Percentiles rank a stretch among this genome's conserved stretches.
phyloP scores from a whole-genome alignment of 140 eudicot species.

The Flaveria floridana region DNA sequence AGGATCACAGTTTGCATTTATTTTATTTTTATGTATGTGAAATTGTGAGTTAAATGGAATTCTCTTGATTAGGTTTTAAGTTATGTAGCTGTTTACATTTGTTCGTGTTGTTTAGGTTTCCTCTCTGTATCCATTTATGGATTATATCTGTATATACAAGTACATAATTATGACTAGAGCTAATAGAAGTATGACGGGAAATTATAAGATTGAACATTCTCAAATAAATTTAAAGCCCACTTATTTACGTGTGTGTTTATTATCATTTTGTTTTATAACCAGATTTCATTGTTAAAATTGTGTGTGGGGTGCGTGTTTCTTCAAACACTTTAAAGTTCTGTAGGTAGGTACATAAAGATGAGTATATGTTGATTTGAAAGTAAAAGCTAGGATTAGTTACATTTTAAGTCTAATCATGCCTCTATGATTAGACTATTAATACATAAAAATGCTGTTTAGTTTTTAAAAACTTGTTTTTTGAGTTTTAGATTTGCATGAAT shows the following conservation, averaged over 20 bases:
- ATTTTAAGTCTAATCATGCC: neutral
- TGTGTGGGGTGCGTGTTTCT: conserved; percentile 2
- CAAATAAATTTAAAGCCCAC: too few species aligned
- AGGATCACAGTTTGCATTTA: neutral
- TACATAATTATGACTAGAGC: too few species aligned
- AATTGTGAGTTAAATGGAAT: neutral
- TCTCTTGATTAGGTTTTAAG: conserved; percentile 1
- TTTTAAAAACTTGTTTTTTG: neutral
- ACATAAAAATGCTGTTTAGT: neutral
- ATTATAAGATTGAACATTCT: too few species aligned
- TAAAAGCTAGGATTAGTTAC: neutral
- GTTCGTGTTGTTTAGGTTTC: conserved; percentile 3
- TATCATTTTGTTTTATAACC: neutral
- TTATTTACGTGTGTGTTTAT: neutral
- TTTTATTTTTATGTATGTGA: neutral
- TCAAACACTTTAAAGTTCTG: neutral
- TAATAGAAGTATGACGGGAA: too few species aligned
- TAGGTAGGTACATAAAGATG: conserved; percentile 3
- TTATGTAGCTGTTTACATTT: conserved; percentile 21
- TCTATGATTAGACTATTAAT: conserved; percentile 11
- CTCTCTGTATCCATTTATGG: neutral
- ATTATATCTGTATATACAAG: neutral
- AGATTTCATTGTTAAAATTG: conserved; percentile 3
- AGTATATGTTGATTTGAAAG: neutral
- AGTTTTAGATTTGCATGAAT: conserved; percentile 15